Percentiles rank a stretch among this genome's conserved stretches.
Evolutionary conservation across 1,139 yeast genomes (phyloP).

Genomic region (Suhomyces choctaworum): DNA sequence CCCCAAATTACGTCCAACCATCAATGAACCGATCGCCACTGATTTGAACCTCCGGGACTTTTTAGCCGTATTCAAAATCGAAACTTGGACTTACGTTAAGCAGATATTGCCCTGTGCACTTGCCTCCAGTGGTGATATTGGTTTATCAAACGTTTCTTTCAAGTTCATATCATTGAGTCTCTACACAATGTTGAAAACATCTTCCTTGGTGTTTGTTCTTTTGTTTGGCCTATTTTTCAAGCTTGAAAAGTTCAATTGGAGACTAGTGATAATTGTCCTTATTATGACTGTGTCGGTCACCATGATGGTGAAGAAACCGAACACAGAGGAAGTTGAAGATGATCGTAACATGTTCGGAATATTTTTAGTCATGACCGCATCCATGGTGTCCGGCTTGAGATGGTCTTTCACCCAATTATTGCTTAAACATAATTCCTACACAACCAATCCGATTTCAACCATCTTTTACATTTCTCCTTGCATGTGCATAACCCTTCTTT

Average conservation of each 20-base stretch:
- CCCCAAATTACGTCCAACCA: constrained; percentile 51
- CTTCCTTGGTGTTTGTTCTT: constrained; percentile 82
- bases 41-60: constrained; percentile 11
- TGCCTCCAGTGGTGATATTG: constrained; percentile 92
- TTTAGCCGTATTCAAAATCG: constrained; percentile 22
- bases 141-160: constrained; percentile 83
- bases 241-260: constrained; percentile 69
- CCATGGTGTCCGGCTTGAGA: constrained; percentile 82
- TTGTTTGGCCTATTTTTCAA: constrained; percentile 80
- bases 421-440: constrained; percentile 58
- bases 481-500: constrained; percentile 64
- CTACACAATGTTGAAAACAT: constrained; percentile 91
- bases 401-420: constrained; percentile 94
- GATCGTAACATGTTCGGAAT: constrained; percentile 54
- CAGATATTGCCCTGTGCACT: constrained; percentile 81
- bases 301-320: constrained; percentile 72
- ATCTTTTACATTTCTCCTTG: constrained; percentile 83
- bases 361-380: constrained; percentile 69
- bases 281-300: constrained; percentile 82
- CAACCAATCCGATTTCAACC: constrained; percentile 76
- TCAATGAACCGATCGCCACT: constrained; percentile 13
- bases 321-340: constrained; percentile 11
- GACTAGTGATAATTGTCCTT: constrained; percentile 64
- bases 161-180: constrained; percentile 76
- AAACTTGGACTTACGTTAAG: constrained; percentile 35